Evolutionary conservation across 2,329 filamentous ascomycete species (phyloP).

Genomic region (Colletotrichum sp.): DNA sequence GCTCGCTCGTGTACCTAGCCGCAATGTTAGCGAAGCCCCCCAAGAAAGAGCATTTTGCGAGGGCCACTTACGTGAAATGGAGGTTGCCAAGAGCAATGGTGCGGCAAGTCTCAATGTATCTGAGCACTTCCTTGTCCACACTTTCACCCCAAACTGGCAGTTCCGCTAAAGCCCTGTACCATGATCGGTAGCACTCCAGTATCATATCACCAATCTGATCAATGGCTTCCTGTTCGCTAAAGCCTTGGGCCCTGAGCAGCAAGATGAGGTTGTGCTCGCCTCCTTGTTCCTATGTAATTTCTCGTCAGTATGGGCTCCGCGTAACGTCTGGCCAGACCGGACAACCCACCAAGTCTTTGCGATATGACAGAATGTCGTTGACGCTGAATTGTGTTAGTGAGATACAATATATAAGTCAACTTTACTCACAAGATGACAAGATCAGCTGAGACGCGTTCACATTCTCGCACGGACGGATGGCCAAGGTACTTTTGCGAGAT

Average conservation of each 20-base stretch:
- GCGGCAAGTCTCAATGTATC: neutral
- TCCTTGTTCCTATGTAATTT: neutral
- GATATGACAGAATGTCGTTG: neutral
- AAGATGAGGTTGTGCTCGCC: neutral
- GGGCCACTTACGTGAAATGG: neutral
- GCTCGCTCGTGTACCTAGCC: neutral
- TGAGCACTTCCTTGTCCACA: neutral
- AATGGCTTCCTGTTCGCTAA: neutral
- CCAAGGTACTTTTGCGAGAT: neutral
- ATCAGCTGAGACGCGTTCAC: neutral
- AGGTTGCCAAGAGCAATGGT: neutral
- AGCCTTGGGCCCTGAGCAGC: neutral
- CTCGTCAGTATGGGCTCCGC: neutral
- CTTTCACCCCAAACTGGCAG: neutral
- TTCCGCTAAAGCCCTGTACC: neutral
- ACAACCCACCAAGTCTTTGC: neutral
- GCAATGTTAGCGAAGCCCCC: neutral
- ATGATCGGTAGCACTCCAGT: neutral
- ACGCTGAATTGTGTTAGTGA: neutral
- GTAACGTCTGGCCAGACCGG: neutral
- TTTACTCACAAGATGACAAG: neutral
- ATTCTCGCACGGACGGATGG: neutral
- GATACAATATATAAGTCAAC: neutral
- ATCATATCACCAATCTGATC: neutral
- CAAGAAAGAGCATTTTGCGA: accelerated